Evolutionary conservation across 106 monocot genomes (phyloP).

Genomic region (Platanthera guangdongensis): DNA sequence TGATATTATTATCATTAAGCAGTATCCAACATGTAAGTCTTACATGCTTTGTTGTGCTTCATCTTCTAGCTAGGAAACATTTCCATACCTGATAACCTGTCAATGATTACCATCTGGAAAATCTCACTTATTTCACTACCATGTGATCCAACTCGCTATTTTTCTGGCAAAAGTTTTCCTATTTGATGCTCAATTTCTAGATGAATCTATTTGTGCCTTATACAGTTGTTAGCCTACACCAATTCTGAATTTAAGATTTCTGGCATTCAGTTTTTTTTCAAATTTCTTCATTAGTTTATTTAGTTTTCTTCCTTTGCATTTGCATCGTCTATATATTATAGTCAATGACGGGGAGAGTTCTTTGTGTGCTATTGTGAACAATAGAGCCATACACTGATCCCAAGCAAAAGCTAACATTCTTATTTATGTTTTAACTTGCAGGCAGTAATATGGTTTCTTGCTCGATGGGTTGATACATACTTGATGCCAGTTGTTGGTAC

Average conservation of each 20-base stretch:
- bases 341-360: not conserved
- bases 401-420: not conserved
- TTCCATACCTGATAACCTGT: too few relatives aligned
- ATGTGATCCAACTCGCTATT: too few relatives aligned
- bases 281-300: not conserved
- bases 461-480: conserved; percentile 92
- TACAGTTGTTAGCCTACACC: too few relatives aligned
- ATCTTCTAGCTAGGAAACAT: too few relatives aligned
- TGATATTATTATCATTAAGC: not conserved
- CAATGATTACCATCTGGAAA: too few relatives aligned
- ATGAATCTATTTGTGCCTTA: too few relatives aligned
- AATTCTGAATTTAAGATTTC: not conserved
- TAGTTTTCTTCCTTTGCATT: not conserved
- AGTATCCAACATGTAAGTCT: not conserved
- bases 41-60: not conserved
- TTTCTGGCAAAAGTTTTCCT: not conserved
- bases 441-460: conserved; percentile 93
- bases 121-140: too few relatives aligned
- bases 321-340: not conserved
- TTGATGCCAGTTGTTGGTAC: conserved; percentile 53
- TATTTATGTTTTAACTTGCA: conserved; percentile 17
- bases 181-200: too few relatives aligned
- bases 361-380: not conserved
- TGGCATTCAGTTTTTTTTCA: not conserved
- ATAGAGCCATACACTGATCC: not conserved